Percentiles rank a stretch among this genome's conserved stretches.
These are phyloP conservation scores for Xylaria polymorpha DNA, from an alignment of 2,329 filamentous ascomycete genomes.

Conservation along the genomic window DNA sequence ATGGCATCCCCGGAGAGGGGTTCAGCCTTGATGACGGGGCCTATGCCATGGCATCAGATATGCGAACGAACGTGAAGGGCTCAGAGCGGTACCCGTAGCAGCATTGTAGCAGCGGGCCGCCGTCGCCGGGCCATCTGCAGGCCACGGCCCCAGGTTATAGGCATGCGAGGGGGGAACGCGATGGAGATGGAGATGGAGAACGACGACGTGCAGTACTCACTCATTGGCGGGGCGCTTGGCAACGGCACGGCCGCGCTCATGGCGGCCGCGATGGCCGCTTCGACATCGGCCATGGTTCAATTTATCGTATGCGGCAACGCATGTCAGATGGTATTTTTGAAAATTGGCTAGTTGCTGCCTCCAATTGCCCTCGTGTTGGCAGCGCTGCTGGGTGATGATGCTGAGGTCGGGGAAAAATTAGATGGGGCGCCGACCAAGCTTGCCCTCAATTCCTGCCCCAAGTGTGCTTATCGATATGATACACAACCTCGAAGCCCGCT, in stretches of 20 bases:
- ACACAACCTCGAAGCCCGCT: conserved; percentile 41
- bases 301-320: conserved; percentile 30
- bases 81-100: not conserved
- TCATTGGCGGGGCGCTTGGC: conserved; percentile 39
- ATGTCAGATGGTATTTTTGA: conserved; percentile 24
- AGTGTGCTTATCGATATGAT: conserved; percentile 44
- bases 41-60: conserved; percentile 40
- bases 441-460: conserved; percentile 50
- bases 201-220: conserved; percentile 35
- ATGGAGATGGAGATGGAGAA: conserved; percentile 2
- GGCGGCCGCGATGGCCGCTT: conserved; percentile 49
- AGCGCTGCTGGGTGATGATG: conserved; percentile 23
- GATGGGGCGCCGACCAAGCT: conserved; percentile 45
- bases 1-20: conserved; percentile 42
- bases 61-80: not conserved
- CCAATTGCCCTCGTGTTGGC: conserved; percentile 12
- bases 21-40: conserved; percentile 49
- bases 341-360: conserved; percentile 24
- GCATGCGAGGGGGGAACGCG: not conserved
- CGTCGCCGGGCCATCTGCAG: not conserved
- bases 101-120: not conserved
- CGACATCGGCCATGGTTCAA: conserved; percentile 48
- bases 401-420: conserved; percentile 45
- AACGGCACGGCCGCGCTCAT: conserved; percentile 43
- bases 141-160: not conserved